phyloP scores from a whole-genome alignment of 257 asterid genomes.

The Perilla frutescens region DNA sequence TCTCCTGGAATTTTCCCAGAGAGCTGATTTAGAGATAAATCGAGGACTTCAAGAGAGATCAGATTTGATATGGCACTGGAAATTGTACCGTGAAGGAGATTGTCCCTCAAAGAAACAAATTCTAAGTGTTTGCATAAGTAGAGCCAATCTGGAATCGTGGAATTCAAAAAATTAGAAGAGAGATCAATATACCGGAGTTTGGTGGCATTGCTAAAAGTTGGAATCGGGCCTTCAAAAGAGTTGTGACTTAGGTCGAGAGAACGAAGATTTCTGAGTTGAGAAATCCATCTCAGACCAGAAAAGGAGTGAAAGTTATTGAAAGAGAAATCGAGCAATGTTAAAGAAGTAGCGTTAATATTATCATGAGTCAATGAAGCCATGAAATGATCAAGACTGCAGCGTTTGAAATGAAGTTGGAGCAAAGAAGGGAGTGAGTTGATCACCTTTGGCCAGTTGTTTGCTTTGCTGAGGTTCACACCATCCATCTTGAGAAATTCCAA shows the following conservation, averaged over 20 bases:
- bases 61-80: not conserved
- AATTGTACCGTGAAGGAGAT: not conserved
- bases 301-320: no score
- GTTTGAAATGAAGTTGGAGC: conserved; percentile 5
- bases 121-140: not conserved
- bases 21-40: not conserved
- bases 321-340: not conserved
- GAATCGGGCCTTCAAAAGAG: not conserved
- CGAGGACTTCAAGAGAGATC: not conserved
- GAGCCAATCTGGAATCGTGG: not conserved
- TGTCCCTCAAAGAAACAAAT: not conserved
- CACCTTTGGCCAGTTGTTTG: conserved; percentile 24
- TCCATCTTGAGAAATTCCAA: conserved; percentile 30
- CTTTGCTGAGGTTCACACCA: conserved; percentile 20
- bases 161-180: no score
- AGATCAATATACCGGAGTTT: not conserved
- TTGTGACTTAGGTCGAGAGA: not conserved
- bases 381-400: not conserved
- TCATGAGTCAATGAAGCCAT: not conserved
- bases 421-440: conserved; percentile 26
- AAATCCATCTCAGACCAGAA: not conserved
- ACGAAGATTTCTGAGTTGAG: not conserved
- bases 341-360: not conserved
- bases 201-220: not conserved
- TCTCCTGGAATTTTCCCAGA: not conserved